Evolutionary conservation across 768 basidiomycete genomes (phyloP).

Genomic region (Lentinula raphanica): DNA sequence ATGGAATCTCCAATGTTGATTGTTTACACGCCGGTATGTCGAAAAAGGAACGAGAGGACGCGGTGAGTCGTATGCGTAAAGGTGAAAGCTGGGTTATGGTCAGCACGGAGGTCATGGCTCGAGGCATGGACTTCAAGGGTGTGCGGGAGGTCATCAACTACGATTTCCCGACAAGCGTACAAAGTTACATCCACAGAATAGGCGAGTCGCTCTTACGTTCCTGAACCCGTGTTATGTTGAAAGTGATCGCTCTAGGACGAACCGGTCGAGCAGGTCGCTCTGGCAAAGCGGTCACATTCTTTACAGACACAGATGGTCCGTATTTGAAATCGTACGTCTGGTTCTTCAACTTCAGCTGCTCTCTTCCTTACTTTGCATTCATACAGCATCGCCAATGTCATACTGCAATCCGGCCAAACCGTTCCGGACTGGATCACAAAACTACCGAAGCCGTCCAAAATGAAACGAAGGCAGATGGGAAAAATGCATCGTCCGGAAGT

Average conservation of each 20-base stretch:
- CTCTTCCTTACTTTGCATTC: neutral
- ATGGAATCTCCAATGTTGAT: conserved; percentile 77
- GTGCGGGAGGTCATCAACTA: conserved; percentile 93
- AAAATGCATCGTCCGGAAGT: conserved; percentile 74
- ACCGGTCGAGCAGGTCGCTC: conserved; percentile 91
- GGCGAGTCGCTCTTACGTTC: conserved; percentile 36
- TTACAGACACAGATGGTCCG: conserved; percentile 89
- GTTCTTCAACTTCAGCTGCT: conserved; percentile 1
- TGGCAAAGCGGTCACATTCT: conserved; percentile 93
- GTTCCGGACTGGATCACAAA: conserved; percentile 96
- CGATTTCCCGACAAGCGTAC: conserved; percentile 93
- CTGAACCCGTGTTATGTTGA: neutral
- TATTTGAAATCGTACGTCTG: conserved; percentile 77
- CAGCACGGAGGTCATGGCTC: conserved; percentile 94
- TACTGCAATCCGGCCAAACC: conserved; percentile 82
- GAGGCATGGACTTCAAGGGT: conserved; percentile 98
- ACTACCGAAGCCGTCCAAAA: conserved; percentile 88
- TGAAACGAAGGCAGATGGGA: conserved; percentile 81
- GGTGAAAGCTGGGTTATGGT: conserved; percentile 95
- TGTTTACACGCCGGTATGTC: conserved; percentile 89
- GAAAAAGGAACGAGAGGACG: conserved; percentile 82
- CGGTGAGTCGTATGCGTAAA: conserved; percentile 75
- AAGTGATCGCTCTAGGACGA: conserved; percentile 50
- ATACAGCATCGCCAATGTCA: conserved; percentile 88
- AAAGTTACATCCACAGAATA: conserved; percentile 95